Base-by-base conservation (phyloP, 2,329 filamentous ascomycete genomes). In the Eutypa lata region DNA sequence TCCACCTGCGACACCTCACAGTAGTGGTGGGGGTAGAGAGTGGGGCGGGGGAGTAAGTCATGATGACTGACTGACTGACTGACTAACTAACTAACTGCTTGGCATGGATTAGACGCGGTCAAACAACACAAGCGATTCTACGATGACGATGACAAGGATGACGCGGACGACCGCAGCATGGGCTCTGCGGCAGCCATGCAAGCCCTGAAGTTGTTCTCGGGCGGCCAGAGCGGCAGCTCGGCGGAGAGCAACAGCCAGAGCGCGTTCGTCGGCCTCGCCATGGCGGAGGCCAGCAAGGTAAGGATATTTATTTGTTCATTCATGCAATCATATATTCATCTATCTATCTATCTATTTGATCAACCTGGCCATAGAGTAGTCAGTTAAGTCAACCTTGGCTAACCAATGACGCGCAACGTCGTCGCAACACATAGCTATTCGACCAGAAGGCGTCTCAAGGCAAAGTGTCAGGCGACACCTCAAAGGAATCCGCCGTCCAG, bases 261-360 rank as follows among this genome's bases (percentile, higher is more conserved):
- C 68, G 82, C 87, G 56, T 90, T 96, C 65, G 82, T 96, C 57
- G 89, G 88, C 4, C 77, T 96, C 68, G 92, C 92, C 43, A 92
- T 97, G 90, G 84, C 81, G 8, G 88, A 97, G 76, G 92, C 91
- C 33, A 87, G 86, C 65, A 91, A 92, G 78, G 76, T 92, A 57
- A 51, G 72, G 62, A 10, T 22, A 38, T 21, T 14, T n/a, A n/a
- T n/a, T n/a, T n/a, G n/a, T n/a, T n/a, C n/a, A n/a, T n/a, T n/a
- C n/a, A n/a, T n/a, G n/a, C n/a, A n/a, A n/a, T n/a, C n/a, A n/a
- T n/a, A n/a, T n/a, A n/a, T n/a, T n/a, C n/a, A n/a, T n/a, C n/a
- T n/a, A n/a, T n/a, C n/a, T n/a, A n/a, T 45, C 50, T 31, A 18
- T 47, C 8, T 40, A 3, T n/a, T n/a, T n/a, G n/a, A n/a, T n/a